Base-by-base conservation (phyloP, 345 rosid species). In the Ailanthus altissimus region DNA sequence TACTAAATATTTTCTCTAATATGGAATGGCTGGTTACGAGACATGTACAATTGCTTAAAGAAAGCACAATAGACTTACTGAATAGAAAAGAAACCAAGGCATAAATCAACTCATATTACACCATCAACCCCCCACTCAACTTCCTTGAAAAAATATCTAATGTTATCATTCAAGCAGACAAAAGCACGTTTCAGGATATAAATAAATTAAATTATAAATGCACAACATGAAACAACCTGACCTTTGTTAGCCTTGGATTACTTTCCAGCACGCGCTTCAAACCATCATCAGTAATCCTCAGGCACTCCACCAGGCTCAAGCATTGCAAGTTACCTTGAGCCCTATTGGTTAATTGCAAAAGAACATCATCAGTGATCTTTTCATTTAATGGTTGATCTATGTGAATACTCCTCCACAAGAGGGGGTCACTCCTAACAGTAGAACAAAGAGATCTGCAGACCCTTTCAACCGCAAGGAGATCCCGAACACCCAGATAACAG, bases 351-450 rank as follows among this genome's bases (percentile, higher is more conserved):
- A 93, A 73, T 74, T 88, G 82, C 86, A 93, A 70, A 71, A 95
- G 90, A 83, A 82, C 77, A 78, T 94, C 97, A 73, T 96, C 98
- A 0, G 97, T 96, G 25, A 96, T 85, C 88, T 89, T 93, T 81
- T 96, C 98, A 72, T 81, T 96, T 86, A 91, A 78, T 0, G 99
- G 98, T 56, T 85, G 94, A 63, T 79, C 88, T 40, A 97, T 84
- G 84, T 94, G 95, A 72, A 94, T 80, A 80, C 75, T 91, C 71
- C 84, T 91, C 98, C 98, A 97, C 67, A 92, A 75, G 5, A 90
- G 81, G 38, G 94, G 76, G 61, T 97, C 99, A 81, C 70, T 90
- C 51, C 76, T 86, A 67, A 94, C 90, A 0, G 77, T 78, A 15
- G 78, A 73, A 54, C 67, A 89, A 66, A 94, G 74, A 13, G 93